Evolutionary conservation across 805 yeast genomes (phyloP).

Genomic region (Wickerhamiella sergipiensis): DNA sequence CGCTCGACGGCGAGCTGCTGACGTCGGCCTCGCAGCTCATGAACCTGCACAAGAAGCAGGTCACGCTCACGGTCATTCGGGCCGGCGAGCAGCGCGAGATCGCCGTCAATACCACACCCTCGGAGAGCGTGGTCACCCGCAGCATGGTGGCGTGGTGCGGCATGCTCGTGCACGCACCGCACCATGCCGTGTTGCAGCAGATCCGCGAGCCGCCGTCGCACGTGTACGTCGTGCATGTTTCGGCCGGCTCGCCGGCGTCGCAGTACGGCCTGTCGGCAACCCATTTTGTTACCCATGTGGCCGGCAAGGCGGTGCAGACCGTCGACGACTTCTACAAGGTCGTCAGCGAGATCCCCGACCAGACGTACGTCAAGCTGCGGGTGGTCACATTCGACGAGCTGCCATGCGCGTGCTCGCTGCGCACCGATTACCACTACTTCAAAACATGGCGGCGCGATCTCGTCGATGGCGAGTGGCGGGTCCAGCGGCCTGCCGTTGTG

Average conservation of each 20-base stretch:
- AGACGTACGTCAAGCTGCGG: slow-evolving; percentile 67
- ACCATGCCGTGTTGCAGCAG: slow-evolving; percentile 79
- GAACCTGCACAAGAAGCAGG: slow-evolving; percentile 29
- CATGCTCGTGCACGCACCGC: slow-evolving; percentile 73
- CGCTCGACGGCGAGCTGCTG: slow-evolving; percentile 52
- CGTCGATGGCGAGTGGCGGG: slow-evolving; percentile 9
- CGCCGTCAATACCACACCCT: slow-evolving; percentile 48
- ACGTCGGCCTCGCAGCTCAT: slow-evolving; percentile 51
- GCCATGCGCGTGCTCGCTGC: slow-evolving; percentile 73
- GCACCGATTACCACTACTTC: slow-evolving; percentile 81
- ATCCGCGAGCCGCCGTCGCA: slow-evolving; percentile 64
- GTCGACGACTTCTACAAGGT: slow-evolving; percentile 52
- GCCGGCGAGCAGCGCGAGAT: slow-evolving; percentile 50
- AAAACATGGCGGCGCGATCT: slow-evolving; percentile 17
- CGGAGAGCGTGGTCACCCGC: slow-evolving; percentile 44
- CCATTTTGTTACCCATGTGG: slow-evolving; percentile 79
- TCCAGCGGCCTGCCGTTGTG: background rate
- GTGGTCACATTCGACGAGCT: slow-evolving; percentile 74
- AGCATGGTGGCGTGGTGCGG: slow-evolving; percentile 76
- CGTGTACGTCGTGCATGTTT: slow-evolving; percentile 66
- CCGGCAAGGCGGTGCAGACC: slow-evolving; percentile 59
- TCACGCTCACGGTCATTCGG: slow-evolving; percentile 56
- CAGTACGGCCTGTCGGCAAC: slow-evolving; percentile 70
- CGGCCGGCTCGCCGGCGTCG: slow-evolving; percentile 74
- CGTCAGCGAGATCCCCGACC: slow-evolving; percentile 61